Conservation (phyloP, 148 eudicot genomes). For the Rhododendron vialii region DNA sequence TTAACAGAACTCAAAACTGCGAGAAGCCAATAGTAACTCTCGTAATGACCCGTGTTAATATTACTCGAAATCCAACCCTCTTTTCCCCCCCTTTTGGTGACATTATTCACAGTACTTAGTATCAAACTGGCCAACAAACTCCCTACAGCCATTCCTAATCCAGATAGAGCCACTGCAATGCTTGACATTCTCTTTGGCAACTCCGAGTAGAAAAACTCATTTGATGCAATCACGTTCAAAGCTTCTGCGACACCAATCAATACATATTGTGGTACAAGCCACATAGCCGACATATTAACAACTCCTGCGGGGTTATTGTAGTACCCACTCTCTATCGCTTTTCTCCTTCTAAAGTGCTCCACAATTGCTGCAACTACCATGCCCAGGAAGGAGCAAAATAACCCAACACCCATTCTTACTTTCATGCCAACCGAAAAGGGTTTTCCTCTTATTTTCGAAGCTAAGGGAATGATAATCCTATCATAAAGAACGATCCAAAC, state of each 20-base stretch:
- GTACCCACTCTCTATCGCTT: constrained; percentile 42
- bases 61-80: constrained; percentile 64
- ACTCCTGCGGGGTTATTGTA: constrained; percentile 28
- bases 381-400: constrained; percentile 23
- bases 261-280: constrained; percentile 48
- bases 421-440: constrained; percentile 50
- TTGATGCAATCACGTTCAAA: background rate
- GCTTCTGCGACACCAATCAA: constrained; percentile 75
- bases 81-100: constrained; percentile 41
- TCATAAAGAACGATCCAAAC: constrained; percentile 69
- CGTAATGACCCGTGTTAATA: constrained; percentile 71
- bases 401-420: constrained; percentile 71
- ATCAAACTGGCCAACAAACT: constrained; percentile 54
- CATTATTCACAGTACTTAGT: constrained; percentile 36
- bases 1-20: constrained; percentile 54
- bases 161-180: constrained; percentile 45
- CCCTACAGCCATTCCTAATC: constrained; percentile 64
- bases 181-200: constrained; percentile 85
- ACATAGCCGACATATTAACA: constrained; percentile 64
- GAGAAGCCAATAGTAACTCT: constrained; percentile 70
- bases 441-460: constrained; percentile 55
- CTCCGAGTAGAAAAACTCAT: constrained; percentile 73
- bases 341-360: constrained; percentile 49
- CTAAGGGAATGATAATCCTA: constrained; percentile 64
- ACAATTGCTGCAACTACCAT: constrained; percentile 23